Evolutionary conservation across 139 green algal genomes (phyloP).

Genomic region (Medakamo hakoo): DNA sequence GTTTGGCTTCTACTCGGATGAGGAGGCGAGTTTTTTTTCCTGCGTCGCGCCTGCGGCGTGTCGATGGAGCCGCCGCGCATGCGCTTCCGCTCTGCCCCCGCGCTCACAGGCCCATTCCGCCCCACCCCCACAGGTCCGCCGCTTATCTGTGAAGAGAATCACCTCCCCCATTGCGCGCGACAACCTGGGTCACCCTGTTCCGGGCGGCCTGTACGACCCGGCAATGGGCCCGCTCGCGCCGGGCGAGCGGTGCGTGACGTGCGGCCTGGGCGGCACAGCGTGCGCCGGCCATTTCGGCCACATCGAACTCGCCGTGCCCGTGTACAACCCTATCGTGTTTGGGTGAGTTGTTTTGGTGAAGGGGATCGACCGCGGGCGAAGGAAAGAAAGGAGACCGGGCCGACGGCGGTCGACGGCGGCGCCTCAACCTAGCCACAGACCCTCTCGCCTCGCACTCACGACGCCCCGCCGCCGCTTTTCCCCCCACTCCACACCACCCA

Average conservation of each 20-base stretch:
- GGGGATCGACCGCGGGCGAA: too few relatives aligned
- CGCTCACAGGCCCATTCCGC: not conserved
- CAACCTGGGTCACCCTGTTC: constrained; percentile 52
- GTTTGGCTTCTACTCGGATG: constrained; percentile 79
- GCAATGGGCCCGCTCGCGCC: constrained; percentile 70
- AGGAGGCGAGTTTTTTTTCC: constrained; percentile 41
- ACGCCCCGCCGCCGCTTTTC: not conserved
- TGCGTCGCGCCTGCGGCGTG: not conserved
- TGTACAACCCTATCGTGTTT: constrained; percentile 97
- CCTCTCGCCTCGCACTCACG: not conserved
- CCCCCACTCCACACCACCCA: not conserved
- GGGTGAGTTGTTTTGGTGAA: constrained; percentile 25
- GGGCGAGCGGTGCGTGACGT: constrained; percentile 53
- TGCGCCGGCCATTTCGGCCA: constrained; percentile 97
- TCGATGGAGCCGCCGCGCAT: not conserved
- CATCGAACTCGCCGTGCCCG: constrained; percentile 82
- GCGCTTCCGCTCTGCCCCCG: not conserved
- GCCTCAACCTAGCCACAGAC: too few relatives aligned
- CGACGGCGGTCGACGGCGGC: too few relatives aligned
- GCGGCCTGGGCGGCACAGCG: constrained; percentile 36
- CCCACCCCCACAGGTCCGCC: constrained; percentile 34
- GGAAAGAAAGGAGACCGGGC: too few relatives aligned
- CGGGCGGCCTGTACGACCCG: constrained; percentile 78
- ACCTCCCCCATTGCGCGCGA: constrained; percentile 67
- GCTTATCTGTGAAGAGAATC: constrained; percentile 75